Base-by-base conservation (phyloP, 805 yeast species). In the Osmozyma mogii region DNA sequence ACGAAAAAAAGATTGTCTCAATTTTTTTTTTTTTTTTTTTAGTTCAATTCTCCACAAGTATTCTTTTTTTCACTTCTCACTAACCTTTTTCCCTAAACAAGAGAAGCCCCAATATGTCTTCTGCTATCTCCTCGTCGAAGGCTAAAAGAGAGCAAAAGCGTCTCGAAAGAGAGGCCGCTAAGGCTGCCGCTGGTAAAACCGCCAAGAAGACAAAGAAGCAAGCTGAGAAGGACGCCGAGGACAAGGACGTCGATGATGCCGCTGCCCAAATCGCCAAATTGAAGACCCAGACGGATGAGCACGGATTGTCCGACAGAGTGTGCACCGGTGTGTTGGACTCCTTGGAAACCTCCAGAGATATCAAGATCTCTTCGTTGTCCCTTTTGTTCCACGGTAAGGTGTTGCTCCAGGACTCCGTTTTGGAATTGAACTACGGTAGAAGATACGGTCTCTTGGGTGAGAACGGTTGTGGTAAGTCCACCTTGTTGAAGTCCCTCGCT, bases 401-500 rank as follows among this genome's bases (percentile, higher is more conserved):
- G 34, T 68, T 92, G 55, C 73, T 89, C 47, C 96, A 85, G 64
- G 97, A 92, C 62, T 81, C 96, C 22, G 71, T 70, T 28, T 65
- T 92, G 46, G 98, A 92, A 68, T 75, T 92, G 62, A 92, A 92
- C 67, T 89, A 78, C 60, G 98, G 97, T 56, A 82, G 96, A 68
- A 80, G 95, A 64, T 92, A 92, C 58, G 98, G 98, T 66, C 71
- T 92, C 39, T 72, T 92, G 53, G 98, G 98, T 52, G 97, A 88
- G 63, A 92, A 92, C 61, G 98, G 98, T 44, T 92, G 97, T 68
- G 98, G 98, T 68, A 92, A 92, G 65, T 87, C 96, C 27, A 92
- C 98, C 15, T 78, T 92, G 50, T 67, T 92, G 56, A 84, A 84
- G 61, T 82, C 97, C 23, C 61, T 92, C 48, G 96, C 97, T 35